A percentile compares a stretch with the other conserved stretches of the same genome.
Evolutionary conservation across 495 filamentous ascomycete species (phyloP).

Genomic region (Daldinia grandis): DNA sequence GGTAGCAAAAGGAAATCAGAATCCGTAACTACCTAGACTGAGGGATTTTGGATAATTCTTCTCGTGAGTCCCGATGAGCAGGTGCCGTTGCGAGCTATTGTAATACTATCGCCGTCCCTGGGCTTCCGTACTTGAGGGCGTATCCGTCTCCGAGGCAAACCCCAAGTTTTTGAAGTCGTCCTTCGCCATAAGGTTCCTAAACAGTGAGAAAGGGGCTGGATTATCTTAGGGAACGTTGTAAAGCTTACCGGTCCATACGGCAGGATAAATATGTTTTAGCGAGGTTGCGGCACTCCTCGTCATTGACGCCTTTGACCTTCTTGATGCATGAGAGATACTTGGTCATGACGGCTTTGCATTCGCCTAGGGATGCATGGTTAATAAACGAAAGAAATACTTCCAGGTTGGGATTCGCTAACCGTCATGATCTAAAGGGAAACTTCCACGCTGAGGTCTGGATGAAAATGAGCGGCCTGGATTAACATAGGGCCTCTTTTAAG

Average conservation of each 20-base stretch:
- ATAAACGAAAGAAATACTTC: slow-evolving; percentile 10
- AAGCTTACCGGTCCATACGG: slow-evolving; percentile 88
- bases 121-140: slow-evolving; percentile 41
- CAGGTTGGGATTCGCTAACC: slow-evolving; percentile 60
- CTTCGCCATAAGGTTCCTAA: slow-evolving; percentile 91
- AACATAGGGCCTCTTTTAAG: slow-evolving; percentile 20
- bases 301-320: slow-evolving; percentile 80
- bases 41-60: background rate
- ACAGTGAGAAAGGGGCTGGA: slow-evolving; percentile 15
- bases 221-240: background rate
- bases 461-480: slow-evolving; percentile 1
- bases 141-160: slow-evolving; percentile 64
- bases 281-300: slow-evolving; percentile 80
- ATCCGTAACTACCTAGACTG: background rate
- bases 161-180: slow-evolving; percentile 95
- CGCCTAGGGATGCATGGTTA: slow-evolving; percentile 62
- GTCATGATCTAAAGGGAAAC: slow-evolving; percentile 95
- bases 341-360: slow-evolving; percentile 89
- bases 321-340: slow-evolving; percentile 87
- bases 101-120: slow-evolving; percentile 13
- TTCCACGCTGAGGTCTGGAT: slow-evolving; percentile 86
- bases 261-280: slow-evolving; percentile 90
- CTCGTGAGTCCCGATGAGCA: background rate
- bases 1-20: background rate
- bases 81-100: background rate